Conservation (phyloP, 2,329 filamentous ascomycete genomes). For the Juglanconis oblonga region DNA sequence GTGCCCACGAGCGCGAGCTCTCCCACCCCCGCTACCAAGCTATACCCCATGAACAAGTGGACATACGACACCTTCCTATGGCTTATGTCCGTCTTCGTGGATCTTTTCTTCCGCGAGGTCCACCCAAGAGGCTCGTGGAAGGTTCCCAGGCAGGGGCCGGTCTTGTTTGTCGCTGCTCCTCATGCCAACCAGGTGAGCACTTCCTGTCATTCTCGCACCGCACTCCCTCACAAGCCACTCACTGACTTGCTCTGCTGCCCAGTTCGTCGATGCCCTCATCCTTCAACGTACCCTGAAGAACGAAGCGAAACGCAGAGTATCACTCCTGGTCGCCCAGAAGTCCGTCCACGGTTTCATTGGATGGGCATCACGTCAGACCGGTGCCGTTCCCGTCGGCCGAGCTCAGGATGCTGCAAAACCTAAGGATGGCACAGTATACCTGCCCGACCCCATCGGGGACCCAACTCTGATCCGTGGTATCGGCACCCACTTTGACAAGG, state of each 20-base stretch:
- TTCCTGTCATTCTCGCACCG: conserved; percentile 1
- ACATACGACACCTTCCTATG: conserved; percentile 78
- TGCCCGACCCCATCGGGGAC: conserved; percentile 83
- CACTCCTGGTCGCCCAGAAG: conserved; percentile 91
- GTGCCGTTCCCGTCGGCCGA: conserved; percentile 88
- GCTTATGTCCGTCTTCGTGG: conserved; percentile 77
- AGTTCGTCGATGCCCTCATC: conserved; percentile 95
- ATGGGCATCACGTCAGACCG: conserved; percentile 77
- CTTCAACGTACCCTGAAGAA: conserved; percentile 86
- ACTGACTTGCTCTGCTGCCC: conserved; percentile 6
- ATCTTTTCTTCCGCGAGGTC: conserved; percentile 97
- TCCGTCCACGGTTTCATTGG: conserved; percentile 94
- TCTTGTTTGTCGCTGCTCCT: conserved; percentile 94
- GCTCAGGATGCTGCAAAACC: conserved; percentile 86
- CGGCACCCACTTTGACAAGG: conserved; percentile 77
- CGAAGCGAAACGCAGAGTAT: conserved; percentile 84
- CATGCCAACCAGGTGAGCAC: conserved; percentile 84
- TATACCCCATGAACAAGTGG: conserved; percentile 68
- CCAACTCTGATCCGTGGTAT: conserved; percentile 76
- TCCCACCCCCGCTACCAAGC: conserved; percentile 44
- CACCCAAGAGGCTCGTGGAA: conserved; percentile 95
- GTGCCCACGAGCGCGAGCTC: conserved; percentile 25
- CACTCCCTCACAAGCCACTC: conserved; percentile 2
- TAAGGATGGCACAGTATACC: conserved; percentile 75
- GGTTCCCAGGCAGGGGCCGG: conserved; percentile 80